Percentiles rank a stretch among this genome's conserved stretches.
These are phyloP conservation scores for Daldinia grandis DNA, from an alignment of 495 filamentous ascomycete genomes.

Conservation along the genomic window DNA sequence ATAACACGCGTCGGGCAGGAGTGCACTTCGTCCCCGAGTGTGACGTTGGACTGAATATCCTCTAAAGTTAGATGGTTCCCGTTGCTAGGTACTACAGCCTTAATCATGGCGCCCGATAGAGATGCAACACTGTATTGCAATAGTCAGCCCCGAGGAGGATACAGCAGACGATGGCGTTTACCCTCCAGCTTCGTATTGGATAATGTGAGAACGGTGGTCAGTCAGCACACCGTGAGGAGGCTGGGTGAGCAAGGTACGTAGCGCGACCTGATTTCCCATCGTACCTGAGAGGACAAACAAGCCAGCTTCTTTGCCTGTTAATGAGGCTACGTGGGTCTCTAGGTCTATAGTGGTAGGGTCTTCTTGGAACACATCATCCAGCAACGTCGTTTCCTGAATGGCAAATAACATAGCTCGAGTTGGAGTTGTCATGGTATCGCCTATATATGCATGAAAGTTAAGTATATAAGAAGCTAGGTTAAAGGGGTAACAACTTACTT, in stretches of 20 bases:
- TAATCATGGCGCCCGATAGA: constrained; percentile 65
- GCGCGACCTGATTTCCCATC: constrained; percentile 84
- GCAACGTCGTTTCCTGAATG: constrained; percentile 64
- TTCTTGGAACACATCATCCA: constrained; percentile 87
- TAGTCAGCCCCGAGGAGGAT: constrained; percentile 16
- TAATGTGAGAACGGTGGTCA: constrained; percentile 72
- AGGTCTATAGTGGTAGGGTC: constrained; percentile 81
- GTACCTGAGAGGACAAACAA: constrained; percentile 88
- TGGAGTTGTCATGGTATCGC: constrained; percentile 88
- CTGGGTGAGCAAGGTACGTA: constrained; percentile 71
- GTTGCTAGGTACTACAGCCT: constrained; percentile 66
- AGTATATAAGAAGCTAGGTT: not conserved
- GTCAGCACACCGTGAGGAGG: constrained; percentile 77
- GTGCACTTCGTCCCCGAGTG: constrained; percentile 57
- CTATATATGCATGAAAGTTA: constrained; percentile 43
- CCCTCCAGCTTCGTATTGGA: constrained; percentile 78
- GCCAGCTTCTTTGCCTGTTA: constrained; percentile 75
- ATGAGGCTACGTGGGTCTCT: constrained; percentile 71
- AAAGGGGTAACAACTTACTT: constrained; percentile 45
- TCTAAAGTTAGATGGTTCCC: constrained; percentile 73
- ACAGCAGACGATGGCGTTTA: constrained; percentile 14
- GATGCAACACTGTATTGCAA: constrained; percentile 54
- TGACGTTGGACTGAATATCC: constrained; percentile 66
- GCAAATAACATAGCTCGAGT: constrained; percentile 79
- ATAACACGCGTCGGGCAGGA: constrained; percentile 75